Base-by-base conservation (phyloP, 129 eudicot species). In the Chrysanthemum makinoi region DNA sequence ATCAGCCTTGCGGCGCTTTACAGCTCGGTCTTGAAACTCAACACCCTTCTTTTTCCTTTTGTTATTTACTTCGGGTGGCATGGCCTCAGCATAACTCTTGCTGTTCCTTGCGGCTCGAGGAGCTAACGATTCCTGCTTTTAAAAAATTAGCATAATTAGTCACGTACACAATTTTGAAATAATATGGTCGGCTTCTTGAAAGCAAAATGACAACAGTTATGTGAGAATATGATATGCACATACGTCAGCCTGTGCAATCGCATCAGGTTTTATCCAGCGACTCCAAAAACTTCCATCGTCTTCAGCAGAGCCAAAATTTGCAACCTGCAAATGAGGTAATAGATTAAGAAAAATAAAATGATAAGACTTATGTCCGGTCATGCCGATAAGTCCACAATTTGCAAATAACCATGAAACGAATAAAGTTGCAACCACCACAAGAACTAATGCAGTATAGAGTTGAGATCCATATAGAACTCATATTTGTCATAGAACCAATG, bases 251-350 rank as follows among this genome's bases (percentile, higher is more conserved):
- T 90, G 99, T 26, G 87, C 57, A 70, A 90, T 47, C 70, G 97
- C 89, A 44, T 95, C 99, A 46, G 97, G 96, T 77, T 90, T 95
- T 61, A 95, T 95, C 99, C 94, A 87, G 47, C 99, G 89, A 83
- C 99, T 95, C 99, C 99, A 95, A 57, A 95, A 95, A 74, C 88
- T 85, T 56, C 96, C 91, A 81, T 95, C 99, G 81, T 95, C 96
- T 78, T 95, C 99, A 71, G 99, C 88, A 77, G 87, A 86, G 65
- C 88, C 65, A 74, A 95, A 90, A 80, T 90, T 95, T 55, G 99
- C 99, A 76, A 95, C 99, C 99, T 95, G 72, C 64, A 82, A 46
- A 81, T 35, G 55, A 60, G 80, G 71, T 60, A 72, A 52, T 58
- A 30, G 39, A 18, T 54, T 44, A 69, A 22, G 65, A 61, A 58